A percentile compares a stretch with the other conserved stretches of the same genome.
Evolutionary conservation across 768 basidiomycete species (phyloP).

Genomic region (Mycena chlorophos): DNA sequence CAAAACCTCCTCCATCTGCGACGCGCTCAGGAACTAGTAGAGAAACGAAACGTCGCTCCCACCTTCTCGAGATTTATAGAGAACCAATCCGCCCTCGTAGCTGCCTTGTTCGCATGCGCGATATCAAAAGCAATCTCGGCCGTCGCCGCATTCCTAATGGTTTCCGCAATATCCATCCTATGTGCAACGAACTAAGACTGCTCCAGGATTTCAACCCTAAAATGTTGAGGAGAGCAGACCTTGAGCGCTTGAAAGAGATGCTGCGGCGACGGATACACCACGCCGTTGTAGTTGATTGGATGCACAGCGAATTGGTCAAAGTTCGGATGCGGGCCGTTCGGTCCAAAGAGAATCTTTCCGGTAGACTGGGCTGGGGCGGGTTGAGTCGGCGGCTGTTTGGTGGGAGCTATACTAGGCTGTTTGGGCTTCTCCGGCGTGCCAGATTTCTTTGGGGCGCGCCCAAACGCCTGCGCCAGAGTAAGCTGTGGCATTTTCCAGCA

Average conservation of each 20-base stretch:
- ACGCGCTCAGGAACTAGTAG: background rate
- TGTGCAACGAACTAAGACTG: slow-evolving; percentile 40
- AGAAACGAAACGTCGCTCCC: background rate
- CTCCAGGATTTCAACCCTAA: background rate
- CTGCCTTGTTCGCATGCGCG: slow-evolving; percentile 39
- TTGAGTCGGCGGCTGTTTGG: slow-evolving; percentile 11
- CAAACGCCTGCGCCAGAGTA: slow-evolving; percentile 18
- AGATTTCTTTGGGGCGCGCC: slow-evolving; percentile 5
- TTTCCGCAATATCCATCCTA: slow-evolving; percentile 45
- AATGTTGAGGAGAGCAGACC: slow-evolving; percentile 20
- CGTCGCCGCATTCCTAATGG: slow-evolving; percentile 40
- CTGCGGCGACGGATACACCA: slow-evolving; percentile 45
- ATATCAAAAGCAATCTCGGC: slow-evolving; percentile 43
- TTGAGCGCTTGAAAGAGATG: slow-evolving; percentile 52
- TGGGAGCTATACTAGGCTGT: background rate
- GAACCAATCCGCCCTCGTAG: slow-evolving; percentile 48
- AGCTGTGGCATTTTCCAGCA: slow-evolving; percentile 13
- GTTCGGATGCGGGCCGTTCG: slow-evolving; percentile 34
- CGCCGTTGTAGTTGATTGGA: slow-evolving; percentile 36
- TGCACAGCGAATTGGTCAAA: slow-evolving; percentile 48
- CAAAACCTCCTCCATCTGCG: slow-evolving; percentile 50
- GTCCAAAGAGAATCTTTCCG: slow-evolving; percentile 18
- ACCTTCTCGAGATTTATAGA: slow-evolving; percentile 50
- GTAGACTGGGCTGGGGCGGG: background rate
- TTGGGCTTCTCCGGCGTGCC: background rate